These are phyloP conservation scores for Monilinia fructigena DNA, from an alignment of 2,329 filamentous ascomycete genomes.

Conservation along the genomic window DNA sequence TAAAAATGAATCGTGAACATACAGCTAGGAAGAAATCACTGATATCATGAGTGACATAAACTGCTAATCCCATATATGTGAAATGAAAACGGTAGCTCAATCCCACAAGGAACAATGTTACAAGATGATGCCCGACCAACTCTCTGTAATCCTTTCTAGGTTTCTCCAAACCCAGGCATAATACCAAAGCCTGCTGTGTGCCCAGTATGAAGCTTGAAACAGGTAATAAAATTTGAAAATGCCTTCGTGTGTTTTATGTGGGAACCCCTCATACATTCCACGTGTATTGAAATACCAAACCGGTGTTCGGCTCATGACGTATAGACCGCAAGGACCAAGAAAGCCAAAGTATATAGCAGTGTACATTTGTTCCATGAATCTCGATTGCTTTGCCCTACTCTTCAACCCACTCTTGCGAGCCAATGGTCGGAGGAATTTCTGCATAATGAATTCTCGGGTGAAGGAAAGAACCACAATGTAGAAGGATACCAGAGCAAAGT, in stretches of 20 bases:
- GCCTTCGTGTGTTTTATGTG: slow-evolving; percentile 76
- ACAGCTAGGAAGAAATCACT: slow-evolving; percentile 93
- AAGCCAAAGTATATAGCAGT: slow-evolving; percentile 86
- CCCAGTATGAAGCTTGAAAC: slow-evolving; percentile 91
- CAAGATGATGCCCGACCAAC: slow-evolving; percentile 85
- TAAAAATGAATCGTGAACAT: slow-evolving; percentile 42
- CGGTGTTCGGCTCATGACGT: slow-evolving; percentile 83
- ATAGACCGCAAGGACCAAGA: slow-evolving; percentile 80
- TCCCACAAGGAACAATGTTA: slow-evolving; percentile 78
- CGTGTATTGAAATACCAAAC: slow-evolving; percentile 94
- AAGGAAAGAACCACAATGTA: slow-evolving; percentile 89
- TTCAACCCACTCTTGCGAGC: slow-evolving; percentile 68
- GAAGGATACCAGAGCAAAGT: slow-evolving; percentile 83
- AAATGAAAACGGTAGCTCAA: slow-evolving; percentile 95
- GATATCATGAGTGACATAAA: slow-evolving; percentile 92
- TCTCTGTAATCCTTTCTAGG: slow-evolving; percentile 93
- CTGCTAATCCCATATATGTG: slow-evolving; percentile 87
- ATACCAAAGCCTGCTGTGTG: slow-evolving; percentile 93
- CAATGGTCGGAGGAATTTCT: slow-evolving; percentile 77
- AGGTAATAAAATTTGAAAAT: slow-evolving; percentile 93
- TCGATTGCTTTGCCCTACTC: slow-evolving; percentile 73
- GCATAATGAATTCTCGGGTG: slow-evolving; percentile 94
- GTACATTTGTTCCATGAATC: slow-evolving; percentile 96
- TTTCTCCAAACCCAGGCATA: slow-evolving; percentile 85
- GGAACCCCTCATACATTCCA: slow-evolving; percentile 87